Conservation (phyloP, 345 rosid species). For the Eutrema heterophyllum region DNA sequence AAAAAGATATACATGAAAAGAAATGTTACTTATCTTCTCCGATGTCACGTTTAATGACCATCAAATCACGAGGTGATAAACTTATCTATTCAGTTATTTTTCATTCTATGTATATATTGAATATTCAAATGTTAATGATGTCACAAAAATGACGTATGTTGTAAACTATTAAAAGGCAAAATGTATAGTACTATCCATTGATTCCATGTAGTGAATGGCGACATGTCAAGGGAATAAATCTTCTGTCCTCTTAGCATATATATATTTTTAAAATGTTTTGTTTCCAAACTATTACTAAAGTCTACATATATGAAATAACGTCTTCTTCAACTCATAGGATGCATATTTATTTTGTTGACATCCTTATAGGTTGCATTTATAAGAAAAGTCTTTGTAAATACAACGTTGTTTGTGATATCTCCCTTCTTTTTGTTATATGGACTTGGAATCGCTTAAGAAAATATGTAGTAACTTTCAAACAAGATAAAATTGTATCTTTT, state of each 20-base stretch:
- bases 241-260: background rate
- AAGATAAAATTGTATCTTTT: no score
- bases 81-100: background rate
- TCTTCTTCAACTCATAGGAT: background rate
- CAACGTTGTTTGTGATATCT: no score
- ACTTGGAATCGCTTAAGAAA: background rate
- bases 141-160: conserved; percentile 14
- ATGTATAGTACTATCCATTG: background rate
- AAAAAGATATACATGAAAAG: background rate
- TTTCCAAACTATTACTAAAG: background rate
- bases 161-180: background rate
- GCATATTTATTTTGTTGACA: no score
- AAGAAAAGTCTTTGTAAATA: no score
- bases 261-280: background rate
- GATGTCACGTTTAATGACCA: conserved; percentile 20
- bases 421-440: background rate
- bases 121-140: conserved; percentile 7
- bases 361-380: no score
- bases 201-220: conserved; percentile 7
- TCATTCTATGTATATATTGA: background rate
- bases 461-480: background rate
- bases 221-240: background rate
- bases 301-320: no score
- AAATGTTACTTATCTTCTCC: conserved; percentile 7
- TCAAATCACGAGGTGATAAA: conserved; percentile 13